Conservation (phyloP, 768 basidiomycete species). For the Coprinopsis sp. region DNA sequence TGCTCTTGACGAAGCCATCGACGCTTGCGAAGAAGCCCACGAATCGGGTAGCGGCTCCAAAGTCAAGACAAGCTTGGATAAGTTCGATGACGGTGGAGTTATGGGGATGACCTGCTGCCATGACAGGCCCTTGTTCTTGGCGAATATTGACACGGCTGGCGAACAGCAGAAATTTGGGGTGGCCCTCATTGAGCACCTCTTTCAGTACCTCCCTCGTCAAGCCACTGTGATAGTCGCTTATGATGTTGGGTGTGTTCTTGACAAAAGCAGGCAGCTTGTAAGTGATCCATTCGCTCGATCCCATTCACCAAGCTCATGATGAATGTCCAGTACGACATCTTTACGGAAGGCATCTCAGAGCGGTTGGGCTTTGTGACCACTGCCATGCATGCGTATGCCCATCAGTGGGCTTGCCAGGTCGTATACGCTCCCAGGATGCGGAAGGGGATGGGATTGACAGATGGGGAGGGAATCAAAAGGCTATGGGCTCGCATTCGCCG, state of each 20-base stretch:
- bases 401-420: constrained; percentile 30
- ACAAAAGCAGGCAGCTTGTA: constrained; percentile 26
- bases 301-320: background rate
- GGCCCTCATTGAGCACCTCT: constrained; percentile 27
- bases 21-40: background rate
- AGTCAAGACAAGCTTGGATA: background rate
- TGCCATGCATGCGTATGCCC: constrained; percentile 37
- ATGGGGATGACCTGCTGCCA: constrained; percentile 35
- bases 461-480: constrained; percentile 31
- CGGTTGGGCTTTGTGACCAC: constrained; percentile 27
- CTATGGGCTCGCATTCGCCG: constrained; percentile 26
- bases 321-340: constrained; percentile 21
- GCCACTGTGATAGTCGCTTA: constrained; percentile 26
- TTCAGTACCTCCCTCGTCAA: constrained; percentile 19
- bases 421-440: constrained; percentile 26
- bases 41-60: background rate
- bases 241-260: constrained; percentile 32
- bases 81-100: constrained; percentile 28
- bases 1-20: background rate
- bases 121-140: constrained; percentile 27
- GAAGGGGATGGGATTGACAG: constrained; percentile 23
- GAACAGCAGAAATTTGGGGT: constrained; percentile 14
- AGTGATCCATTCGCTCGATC: constrained; percentile 5
- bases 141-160: constrained; percentile 34
- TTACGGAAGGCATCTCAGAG: constrained; percentile 13